phyloP scores from a whole-genome alignment of 345 rosid genomes.

The Clausena lansium region DNA sequence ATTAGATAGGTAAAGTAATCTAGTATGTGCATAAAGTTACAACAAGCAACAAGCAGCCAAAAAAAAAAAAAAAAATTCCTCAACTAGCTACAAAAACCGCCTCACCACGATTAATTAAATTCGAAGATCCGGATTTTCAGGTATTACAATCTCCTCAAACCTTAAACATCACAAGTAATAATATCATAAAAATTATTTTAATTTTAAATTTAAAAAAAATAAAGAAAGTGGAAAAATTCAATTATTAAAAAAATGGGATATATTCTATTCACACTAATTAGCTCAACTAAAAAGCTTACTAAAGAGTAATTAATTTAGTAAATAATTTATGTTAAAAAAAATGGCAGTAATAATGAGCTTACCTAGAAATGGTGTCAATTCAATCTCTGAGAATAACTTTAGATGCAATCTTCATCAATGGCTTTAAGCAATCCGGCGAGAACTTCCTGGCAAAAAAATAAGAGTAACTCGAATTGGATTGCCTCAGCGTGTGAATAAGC shows the following conservation, averaged over 20 bases:
- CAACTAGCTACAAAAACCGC: neutral
- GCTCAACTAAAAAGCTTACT: neutral
- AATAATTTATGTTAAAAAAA: neutral
- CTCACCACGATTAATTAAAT: neutral
- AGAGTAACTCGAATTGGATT: constrained; percentile 47
- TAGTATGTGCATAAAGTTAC: too few species aligned
- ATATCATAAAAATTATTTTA: neutral
- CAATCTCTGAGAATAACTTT: constrained; percentile 60
- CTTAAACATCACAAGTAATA: too few species aligned
- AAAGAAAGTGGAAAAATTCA: neutral
- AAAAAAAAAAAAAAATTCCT: too few species aligned
- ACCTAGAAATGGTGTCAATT: constrained; percentile 29
- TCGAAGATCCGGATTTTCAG: neutral
- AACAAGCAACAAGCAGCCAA: neutral
- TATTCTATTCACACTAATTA: neutral
- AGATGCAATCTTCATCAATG: constrained; percentile 69
- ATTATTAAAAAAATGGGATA: too few species aligned
- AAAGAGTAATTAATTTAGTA: neutral
- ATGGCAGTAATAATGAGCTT: neutral
- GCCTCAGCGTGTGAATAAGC: constrained; percentile 45
- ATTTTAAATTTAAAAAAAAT: neutral
- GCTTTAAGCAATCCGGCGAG: constrained; percentile 57
- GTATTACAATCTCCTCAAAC: neutral
- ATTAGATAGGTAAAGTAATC: neutral
- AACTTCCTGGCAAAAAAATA: constrained; percentile 82